Base-by-base conservation (phyloP, 371 early-diverging fungal genomes). In the Umbelopsis sp. region DNA sequence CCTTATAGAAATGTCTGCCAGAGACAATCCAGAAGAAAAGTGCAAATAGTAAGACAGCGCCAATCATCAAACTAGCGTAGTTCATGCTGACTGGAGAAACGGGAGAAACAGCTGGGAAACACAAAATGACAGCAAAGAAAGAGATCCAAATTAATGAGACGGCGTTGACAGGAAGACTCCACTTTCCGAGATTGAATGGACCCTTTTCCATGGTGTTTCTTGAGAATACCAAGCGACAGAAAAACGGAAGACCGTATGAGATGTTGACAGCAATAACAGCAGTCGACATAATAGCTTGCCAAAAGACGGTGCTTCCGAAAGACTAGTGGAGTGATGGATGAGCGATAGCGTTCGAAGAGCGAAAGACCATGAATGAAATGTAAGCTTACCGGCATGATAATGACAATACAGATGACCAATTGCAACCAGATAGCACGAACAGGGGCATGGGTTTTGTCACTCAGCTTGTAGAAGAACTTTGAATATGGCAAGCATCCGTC, bases 181-280 rank as follows among this genome's bases (percentile, higher is more conserved):
- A 74, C 12, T 67, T 57, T 8, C 77, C 77, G 8, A 77, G 71
- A 53, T 57, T 63, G 63, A 74, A 77, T 16, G 74, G 72, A 14
- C 77, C 77, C 20, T 67, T 37, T 6, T 48, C 37, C 37, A 65
- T 52, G 22, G 25, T 62, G 12, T 70, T 16, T 12, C 69, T 69
- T 57, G 66, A 69, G 70, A 71, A 76, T 4, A 76, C 65, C 46
- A 76, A 65, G 16, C 76, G 76, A 44, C 76, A 76, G 25, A 73
- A 66, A 32, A 64, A 65, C 8, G 76, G 76, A 10, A 73, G 52
- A 63, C 70, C 72, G 63, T 76, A 76, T 12, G 76, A 68, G 18
- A 71, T 65, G 29, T 76, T 76, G 63, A 72, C 50, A 45, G 69
- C 70, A 44, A 76, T 73, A 8, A 76, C 76, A 2, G 76, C 73